A percentile compares a stretch with the other conserved stretches of the same genome.
phyloP scores from a whole-genome alignment of 441 rosid species.

The Aleurites moluccanus region DNA sequence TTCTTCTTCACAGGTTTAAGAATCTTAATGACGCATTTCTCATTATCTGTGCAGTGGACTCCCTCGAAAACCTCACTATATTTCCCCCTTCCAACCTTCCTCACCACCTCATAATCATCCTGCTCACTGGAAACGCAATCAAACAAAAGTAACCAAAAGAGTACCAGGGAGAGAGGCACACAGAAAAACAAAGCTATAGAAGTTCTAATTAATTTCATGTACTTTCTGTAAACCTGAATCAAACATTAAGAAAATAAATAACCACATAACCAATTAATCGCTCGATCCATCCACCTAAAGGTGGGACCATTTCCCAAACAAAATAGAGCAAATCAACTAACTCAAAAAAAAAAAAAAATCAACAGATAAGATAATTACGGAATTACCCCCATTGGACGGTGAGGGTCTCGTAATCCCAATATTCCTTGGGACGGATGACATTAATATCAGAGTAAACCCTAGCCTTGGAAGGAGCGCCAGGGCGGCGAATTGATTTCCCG shows the following conservation, averaged over 20 bases:
- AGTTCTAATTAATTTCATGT: background rate
- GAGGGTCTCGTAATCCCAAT: slow-evolving; percentile 96
- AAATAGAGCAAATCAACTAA: background rate
- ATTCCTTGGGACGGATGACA: slow-evolving; percentile 82
- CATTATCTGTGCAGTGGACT: slow-evolving; percentile 67
- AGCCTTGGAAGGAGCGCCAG: slow-evolving; percentile 95
- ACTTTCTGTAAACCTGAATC: too few species aligned
- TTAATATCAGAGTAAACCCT: slow-evolving; percentile 91
- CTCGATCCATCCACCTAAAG: background rate
- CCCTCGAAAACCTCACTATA: slow-evolving; percentile 99
- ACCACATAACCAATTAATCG: background rate
- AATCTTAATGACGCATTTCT: slow-evolving; percentile 90
- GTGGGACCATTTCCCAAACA: background rate
- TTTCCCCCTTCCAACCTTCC: slow-evolving; percentile 96
- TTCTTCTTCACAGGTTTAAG: slow-evolving; percentile 98
- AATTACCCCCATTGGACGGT: slow-evolving; percentile 94
- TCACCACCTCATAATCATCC: slow-evolving; percentile 96
- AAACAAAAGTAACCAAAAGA: slow-evolving; percentile 1
- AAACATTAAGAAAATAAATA: background rate
- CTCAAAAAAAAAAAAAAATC: background rate
- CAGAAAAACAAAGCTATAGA: background rate
- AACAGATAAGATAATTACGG: too few species aligned
- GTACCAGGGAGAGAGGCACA: background rate
- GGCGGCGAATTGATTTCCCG: slow-evolving; percentile 81
- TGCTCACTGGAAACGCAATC: slow-evolving; percentile 59